Base-by-base conservation (phyloP, 352 stramenopile species). In the Phytophthora cryptogea region DNA sequence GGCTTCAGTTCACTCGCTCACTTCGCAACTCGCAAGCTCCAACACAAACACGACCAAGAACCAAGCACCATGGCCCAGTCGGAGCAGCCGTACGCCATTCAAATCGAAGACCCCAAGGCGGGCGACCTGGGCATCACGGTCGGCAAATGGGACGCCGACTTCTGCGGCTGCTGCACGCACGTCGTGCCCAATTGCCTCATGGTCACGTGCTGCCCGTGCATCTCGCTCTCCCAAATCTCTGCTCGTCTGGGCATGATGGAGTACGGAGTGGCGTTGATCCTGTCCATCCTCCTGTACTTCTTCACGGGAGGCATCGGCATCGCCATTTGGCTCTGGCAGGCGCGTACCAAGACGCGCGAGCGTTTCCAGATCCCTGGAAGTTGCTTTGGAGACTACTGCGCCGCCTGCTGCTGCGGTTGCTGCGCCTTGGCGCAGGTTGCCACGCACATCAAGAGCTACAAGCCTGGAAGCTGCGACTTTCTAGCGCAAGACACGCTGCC, bases 391-490 rank as follows among this genome's bases (percentile, higher is more conserved):
- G 75, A 85, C 43, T 69, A 41, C 39, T 69, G 54, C 28, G 54
- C 43, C 8, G 33, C 72, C 8, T 68, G 59, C 35, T 78, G 63
- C 31, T 85, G 75, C 57, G 35, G 43, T 8, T 75, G 62, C 48
- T 83, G 71, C 60, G 46, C 59, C 8, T 41, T 85, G 17, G 62
- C 68, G 10, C 68, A 86, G 44, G 60, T 83, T n/a, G 71, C 68
- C 5, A 74, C 65, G 1, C 73, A 86, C 51, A 42, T 76, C 28
- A 80, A 83, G 50, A 83, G 68, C 44, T 86, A 86, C 68, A 74
- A 54, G 13, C 73, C 70, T 4, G 66, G 66, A n/a, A 63, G 27
- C 27, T 78, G 68, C 52, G 60, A 63, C 33, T 79, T 83, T 20
- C 8, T 20, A 52, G 28, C 64, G 7, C 63, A 60, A 23, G 72